These are phyloP conservation scores for Psilocybe mexicana DNA, from an alignment of 1,284 basidiomycete genomes.

Conservation along the genomic window DNA sequence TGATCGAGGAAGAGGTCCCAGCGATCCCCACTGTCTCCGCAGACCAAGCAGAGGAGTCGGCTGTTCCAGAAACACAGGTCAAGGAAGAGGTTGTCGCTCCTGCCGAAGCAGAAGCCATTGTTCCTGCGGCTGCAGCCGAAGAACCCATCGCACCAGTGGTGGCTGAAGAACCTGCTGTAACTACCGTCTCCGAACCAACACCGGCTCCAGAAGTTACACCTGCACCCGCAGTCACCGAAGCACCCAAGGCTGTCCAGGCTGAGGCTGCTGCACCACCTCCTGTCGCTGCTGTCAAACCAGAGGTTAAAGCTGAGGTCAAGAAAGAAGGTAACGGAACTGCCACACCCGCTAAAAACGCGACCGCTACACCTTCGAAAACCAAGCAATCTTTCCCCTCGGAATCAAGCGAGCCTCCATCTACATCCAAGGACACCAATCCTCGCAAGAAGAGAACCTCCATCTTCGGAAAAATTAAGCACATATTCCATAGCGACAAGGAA, in stretches of 20 bases:
- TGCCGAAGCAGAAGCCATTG: slow-evolving; percentile 2
- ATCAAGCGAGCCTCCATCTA: slow-evolving; percentile 26
- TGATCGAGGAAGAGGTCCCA: background rate
- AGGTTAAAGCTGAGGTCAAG: background rate
- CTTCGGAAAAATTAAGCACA: slow-evolving; percentile 44
- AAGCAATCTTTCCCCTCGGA: slow-evolving; percentile 20
- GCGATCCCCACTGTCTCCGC: background rate
- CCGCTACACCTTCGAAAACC: background rate
- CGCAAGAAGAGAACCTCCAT: slow-evolving; percentile 46
- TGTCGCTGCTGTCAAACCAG: background rate
- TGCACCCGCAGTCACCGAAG: slow-evolving; percentile 9
- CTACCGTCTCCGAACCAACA: background rate
- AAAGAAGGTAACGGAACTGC: slow-evolving; percentile 4
- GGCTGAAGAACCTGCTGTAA: slow-evolving; percentile 1
- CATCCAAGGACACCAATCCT: slow-evolving; percentile 24
- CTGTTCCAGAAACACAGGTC: background rate
- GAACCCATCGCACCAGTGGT: background rate
- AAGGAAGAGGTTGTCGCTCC: background rate
- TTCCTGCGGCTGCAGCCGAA: background rate
- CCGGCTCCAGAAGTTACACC: slow-evolving; percentile 1
- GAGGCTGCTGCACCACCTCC: background rate
- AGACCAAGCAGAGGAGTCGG: background rate
- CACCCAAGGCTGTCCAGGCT: background rate
- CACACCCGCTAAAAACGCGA: background rate
- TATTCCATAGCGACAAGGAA: slow-evolving; percentile 43